phyloP scores from a whole-genome alignment of 2,329 filamentous ascomycete genomes.

The Curvularia verruculosa region DNA sequence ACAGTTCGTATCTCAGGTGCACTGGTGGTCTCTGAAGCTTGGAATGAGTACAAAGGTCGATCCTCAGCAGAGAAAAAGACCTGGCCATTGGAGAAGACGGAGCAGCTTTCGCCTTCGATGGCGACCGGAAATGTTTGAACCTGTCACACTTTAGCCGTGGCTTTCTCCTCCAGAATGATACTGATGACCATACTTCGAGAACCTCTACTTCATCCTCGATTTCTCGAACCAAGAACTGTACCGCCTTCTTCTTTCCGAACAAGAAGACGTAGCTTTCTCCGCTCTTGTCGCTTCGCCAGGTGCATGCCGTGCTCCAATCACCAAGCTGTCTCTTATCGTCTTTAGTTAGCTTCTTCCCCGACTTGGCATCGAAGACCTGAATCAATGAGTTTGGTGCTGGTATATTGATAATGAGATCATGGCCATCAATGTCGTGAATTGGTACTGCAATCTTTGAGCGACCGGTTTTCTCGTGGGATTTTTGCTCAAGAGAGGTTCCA shows the following conservation, averaged over 20 bases:
- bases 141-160: conserved; percentile 17
- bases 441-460: conserved; percentile 38
- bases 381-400: conserved; percentile 39
- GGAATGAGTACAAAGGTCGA: conserved; percentile 37
- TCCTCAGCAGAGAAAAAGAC: conserved; percentile 39
- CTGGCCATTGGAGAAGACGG: conserved; percentile 26
- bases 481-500: conserved; percentile 16
- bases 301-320: conserved; percentile 39
- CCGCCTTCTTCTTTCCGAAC: conserved; percentile 40
- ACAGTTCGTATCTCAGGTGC: conserved; percentile 28
- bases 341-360: conserved; percentile 19
- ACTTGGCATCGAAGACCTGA: conserved; percentile 31
- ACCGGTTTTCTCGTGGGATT: conserved; percentile 30
- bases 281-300: conserved; percentile 36
- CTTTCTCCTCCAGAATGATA: fast-evolving
- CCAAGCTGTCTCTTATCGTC: conserved; percentile 36
- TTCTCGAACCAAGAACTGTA: conserved; percentile 33
- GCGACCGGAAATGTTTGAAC: conserved; percentile 38
- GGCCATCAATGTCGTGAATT: conserved; percentile 30
- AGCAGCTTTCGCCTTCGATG: conserved; percentile 37
- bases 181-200: conserved; percentile 23
- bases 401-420: conserved; percentile 37
- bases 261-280: conserved; percentile 37
- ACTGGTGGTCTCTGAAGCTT: conserved; percentile 29
- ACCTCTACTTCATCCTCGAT: conserved; percentile 24